These are phyloP conservation scores for Knoxdaviesia capensis DNA, from an alignment of 2,329 filamentous ascomycete genomes.

Conservation along the genomic window DNA sequence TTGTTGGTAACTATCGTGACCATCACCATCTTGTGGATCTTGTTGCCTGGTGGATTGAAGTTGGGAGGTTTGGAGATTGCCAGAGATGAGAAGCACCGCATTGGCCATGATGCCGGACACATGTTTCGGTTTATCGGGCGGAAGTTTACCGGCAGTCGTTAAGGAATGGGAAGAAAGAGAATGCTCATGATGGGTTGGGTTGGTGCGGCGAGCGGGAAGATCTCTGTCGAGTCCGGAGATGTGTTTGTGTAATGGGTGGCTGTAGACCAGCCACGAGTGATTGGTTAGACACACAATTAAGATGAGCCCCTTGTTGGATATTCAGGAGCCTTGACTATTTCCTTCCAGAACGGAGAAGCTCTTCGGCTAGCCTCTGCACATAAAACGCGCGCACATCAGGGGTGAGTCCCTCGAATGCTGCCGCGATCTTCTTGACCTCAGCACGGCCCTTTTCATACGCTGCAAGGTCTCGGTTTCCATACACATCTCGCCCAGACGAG, in stretches of 20 bases:
- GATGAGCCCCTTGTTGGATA: too few species aligned
- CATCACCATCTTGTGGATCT: conserved; percentile 23
- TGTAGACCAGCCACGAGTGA: too few species aligned
- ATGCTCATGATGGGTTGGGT: too few species aligned
- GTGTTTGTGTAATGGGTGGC: too few species aligned
- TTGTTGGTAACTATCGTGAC: conserved; percentile 25
- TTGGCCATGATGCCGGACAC: too few species aligned
- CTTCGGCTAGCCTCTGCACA: conserved; percentile 47
- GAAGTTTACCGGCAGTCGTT: too few species aligned
- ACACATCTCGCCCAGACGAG: conserved; percentile 60
- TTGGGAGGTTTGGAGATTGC: conserved; percentile 20
- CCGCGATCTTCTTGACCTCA: conserved; percentile 47
- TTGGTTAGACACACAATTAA: too few species aligned
- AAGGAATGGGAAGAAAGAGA: too few species aligned
- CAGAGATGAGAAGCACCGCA: conserved; percentile 10
- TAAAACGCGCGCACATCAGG: conserved; percentile 55
- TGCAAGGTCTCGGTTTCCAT: conserved; percentile 69
- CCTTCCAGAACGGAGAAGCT: conserved; percentile 22
- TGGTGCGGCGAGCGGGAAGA: too few species aligned
- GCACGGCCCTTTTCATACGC: conserved; percentile 66
- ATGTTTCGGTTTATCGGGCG: too few species aligned
- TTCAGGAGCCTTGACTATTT: too few species aligned
- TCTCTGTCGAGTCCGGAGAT: too few species aligned
- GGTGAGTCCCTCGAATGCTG: conserved; percentile 44
- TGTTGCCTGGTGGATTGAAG: conserved; percentile 18